Conservation (phyloP, 306 rosid species). For the Castanospermum australe region DNA sequence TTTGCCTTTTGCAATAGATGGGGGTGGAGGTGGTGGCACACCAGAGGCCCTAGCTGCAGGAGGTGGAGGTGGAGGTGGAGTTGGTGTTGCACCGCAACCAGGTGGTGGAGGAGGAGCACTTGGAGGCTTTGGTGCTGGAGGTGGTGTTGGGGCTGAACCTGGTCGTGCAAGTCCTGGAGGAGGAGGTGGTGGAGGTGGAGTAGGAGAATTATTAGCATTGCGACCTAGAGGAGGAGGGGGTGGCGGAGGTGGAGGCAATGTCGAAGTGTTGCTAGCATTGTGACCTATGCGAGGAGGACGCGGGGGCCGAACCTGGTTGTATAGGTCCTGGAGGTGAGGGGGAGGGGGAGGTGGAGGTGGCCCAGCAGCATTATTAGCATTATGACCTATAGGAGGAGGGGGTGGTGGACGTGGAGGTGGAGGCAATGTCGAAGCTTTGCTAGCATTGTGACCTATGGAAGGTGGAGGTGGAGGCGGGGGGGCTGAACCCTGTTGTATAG, state of each 20-base stretch:
- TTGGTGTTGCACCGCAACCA: constrained; percentile 36
- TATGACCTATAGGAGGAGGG: not conserved
- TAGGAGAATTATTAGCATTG: not conserved
- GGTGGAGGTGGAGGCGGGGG: constrained; percentile 13
- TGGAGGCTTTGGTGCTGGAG: constrained; percentile 55
- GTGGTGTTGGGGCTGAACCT: constrained; percentile 30
- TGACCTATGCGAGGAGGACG: not conserved
- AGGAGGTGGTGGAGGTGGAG: constrained; percentile 29
- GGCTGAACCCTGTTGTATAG: constrained; percentile 2
- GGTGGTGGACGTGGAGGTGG: not conserved
- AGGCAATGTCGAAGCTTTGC: not conserved
- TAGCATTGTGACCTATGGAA: not conserved
- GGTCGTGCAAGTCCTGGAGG: constrained; percentile 8
- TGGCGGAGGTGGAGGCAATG: not conserved
- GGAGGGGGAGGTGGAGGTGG: constrained; percentile 31
- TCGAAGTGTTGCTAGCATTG: not conserved
- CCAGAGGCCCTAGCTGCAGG: not conserved
- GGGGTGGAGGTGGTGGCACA: not conserved
- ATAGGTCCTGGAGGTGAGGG: constrained; percentile 14
- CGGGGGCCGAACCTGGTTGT: constrained; percentile 13
- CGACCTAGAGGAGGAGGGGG: not conserved
- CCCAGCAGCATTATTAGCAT: not conserved
- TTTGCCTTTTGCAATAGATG: not conserved
- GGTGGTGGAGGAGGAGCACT: constrained; percentile 51
- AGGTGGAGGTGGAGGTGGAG: constrained; percentile 39